A percentile compares a stretch with the other conserved stretches of the same genome.
Conservation (phyloP, 2,329 filamentous ascomycete genomes). For the Gliomastix tumulicola region DNA sequence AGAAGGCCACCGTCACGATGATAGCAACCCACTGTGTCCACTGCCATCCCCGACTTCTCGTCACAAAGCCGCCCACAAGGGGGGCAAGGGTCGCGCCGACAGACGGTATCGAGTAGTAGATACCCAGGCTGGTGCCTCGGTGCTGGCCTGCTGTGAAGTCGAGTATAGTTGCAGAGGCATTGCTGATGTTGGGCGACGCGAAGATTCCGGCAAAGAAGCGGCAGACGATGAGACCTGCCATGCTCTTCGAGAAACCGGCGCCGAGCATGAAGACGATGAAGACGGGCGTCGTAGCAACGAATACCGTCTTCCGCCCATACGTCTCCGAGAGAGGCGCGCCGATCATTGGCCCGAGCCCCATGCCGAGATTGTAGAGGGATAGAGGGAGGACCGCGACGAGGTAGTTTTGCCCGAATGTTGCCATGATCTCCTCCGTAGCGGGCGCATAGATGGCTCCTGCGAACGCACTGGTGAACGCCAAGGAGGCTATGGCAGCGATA, state of each 20-base stretch:
- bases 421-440: slow-evolving; percentile 13
- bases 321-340: slow-evolving; percentile 74
- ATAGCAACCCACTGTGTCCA: slow-evolving; percentile 44
- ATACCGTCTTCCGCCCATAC: slow-evolving; percentile 44
- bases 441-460: slow-evolving; percentile 22
- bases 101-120: slow-evolving; percentile 61
- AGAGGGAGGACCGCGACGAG: slow-evolving; percentile 15
- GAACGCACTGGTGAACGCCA: slow-evolving; percentile 46
- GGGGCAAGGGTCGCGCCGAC: slow-evolving; percentile 58
- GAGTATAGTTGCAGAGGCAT: slow-evolving; percentile 54
- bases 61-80: slow-evolving; percentile 60
- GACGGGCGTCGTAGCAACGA: slow-evolving; percentile 47
- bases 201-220: slow-evolving; percentile 62
- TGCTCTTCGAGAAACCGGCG: slow-evolving; percentile 59
- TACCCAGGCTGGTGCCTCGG: slow-evolving; percentile 49
- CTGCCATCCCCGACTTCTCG: slow-evolving; percentile 57
- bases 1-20: slow-evolving; percentile 33
- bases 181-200: slow-evolving; percentile 55
- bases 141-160: slow-evolving; percentile 49
- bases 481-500: slow-evolving; percentile 67
- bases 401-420: slow-evolving; percentile 9
- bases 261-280: slow-evolving; percentile 72
- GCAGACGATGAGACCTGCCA: slow-evolving; percentile 63
- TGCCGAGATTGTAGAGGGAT: slow-evolving; percentile 16
- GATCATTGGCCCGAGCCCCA: slow-evolving; percentile 48